phyloP scores from a whole-genome alignment of 2,329 filamentous ascomycete species.

The Ceratocystis eucalypticola region DNA sequence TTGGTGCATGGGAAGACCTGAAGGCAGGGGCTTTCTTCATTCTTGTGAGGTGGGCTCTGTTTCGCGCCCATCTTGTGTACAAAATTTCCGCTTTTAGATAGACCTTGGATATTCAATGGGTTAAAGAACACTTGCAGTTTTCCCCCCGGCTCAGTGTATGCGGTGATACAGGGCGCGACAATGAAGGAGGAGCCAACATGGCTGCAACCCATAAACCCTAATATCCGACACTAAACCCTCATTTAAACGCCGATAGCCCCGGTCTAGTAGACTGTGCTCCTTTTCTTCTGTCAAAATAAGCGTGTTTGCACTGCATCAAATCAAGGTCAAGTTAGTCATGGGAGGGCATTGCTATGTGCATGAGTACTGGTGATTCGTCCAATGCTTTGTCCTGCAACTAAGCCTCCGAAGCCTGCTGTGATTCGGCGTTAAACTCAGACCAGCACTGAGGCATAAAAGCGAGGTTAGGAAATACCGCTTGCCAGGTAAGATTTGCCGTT shows the following conservation, averaged over 20 bases:
- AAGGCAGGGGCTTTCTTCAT: constrained; percentile 4
- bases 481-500: neutral
- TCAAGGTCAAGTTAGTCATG: too few species aligned
- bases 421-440: too few species aligned
- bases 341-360: neutral
- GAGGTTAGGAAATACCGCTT: neutral
- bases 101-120: neutral
- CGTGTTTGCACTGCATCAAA: neutral
- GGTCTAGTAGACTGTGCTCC: neutral
- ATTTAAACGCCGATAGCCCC: neutral
- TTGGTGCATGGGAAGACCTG: constrained; percentile 18
- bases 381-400: too few species aligned
- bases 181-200: neutral
- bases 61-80: constrained; percentile 10
- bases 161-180: neutral
- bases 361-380: neutral
- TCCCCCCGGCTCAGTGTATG: neutral
- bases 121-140: neutral
- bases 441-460: neutral
- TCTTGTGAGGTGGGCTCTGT: neutral
- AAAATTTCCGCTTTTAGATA: constrained; percentile 16
- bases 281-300: neutral
- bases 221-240: neutral
- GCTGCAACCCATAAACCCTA: neutral
- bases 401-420: too few species aligned